These are phyloP conservation scores for Dendryphion nanum DNA, from an alignment of 2,329 filamentous ascomycete species.

Conservation along the genomic window DNA sequence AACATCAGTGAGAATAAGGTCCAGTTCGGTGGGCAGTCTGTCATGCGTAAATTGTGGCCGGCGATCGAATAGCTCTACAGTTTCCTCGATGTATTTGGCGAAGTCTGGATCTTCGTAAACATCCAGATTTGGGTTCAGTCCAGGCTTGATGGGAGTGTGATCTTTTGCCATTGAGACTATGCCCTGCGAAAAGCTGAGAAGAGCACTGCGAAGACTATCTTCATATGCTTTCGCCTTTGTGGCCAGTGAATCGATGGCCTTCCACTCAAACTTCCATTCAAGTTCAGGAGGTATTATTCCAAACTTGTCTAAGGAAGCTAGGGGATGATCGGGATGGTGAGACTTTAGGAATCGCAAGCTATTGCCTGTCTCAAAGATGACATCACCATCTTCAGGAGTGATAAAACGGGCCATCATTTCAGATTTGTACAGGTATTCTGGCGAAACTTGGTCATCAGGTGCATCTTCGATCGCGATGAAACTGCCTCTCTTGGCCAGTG, in stretches of 20 bases:
- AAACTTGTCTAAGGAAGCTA: slow-evolving; percentile 56
- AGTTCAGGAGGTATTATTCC: slow-evolving; percentile 56
- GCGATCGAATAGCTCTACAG: slow-evolving; percentile 23
- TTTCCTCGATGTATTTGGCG: slow-evolving; percentile 24
- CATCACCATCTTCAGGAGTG: slow-evolving; percentile 64
- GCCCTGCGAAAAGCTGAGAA: slow-evolving; percentile 23
- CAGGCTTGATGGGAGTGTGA: neutral
- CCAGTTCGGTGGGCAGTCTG: slow-evolving; percentile 27
- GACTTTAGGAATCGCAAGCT: slow-evolving; percentile 71
- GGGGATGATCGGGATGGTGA: slow-evolving; percentile 69
- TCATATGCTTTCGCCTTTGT: slow-evolving; percentile 57
- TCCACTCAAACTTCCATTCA: slow-evolving; percentile 72
- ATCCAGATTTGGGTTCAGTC: neutral
- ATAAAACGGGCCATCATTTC: slow-evolving; percentile 71
- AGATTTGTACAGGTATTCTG: slow-evolving; percentile 63
- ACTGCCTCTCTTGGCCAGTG: slow-evolving; percentile 25
- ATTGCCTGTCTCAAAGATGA: slow-evolving; percentile 76
- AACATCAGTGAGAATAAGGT: slow-evolving; percentile 19
- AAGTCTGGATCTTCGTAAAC: slow-evolving; percentile 9
- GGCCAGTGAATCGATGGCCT: slow-evolving; percentile 64
- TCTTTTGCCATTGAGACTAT: neutral
- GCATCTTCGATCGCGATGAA: slow-evolving; percentile 31
- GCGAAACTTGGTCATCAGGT: slow-evolving; percentile 19
- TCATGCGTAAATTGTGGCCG: slow-evolving; percentile 13
- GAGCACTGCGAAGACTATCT: slow-evolving; percentile 33